Conservation (phyloP, 2,329 filamentous ascomycete species). For the Aspergillus spinulosporus region DNA sequence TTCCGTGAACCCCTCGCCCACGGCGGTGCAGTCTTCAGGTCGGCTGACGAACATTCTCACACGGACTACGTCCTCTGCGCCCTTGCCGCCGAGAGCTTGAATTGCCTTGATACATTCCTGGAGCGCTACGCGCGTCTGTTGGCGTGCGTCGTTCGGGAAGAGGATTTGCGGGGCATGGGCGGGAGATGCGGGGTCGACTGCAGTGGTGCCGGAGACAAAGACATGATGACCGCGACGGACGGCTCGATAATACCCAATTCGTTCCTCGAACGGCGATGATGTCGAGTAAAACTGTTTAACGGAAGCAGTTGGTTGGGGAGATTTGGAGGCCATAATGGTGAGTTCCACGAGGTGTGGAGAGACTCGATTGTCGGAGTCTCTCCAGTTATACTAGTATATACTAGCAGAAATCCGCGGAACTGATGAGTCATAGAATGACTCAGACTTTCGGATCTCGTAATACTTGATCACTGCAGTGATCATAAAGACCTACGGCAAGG, state of each 20-base stretch:
- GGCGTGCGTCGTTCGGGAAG: slow-evolving; percentile 33
- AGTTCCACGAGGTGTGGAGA: neutral
- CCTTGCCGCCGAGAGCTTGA: slow-evolving; percentile 33
- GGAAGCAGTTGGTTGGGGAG: neutral
- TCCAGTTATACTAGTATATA: neutral
- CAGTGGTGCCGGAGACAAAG: slow-evolving; percentile 43
- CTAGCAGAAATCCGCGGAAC: too few species aligned
- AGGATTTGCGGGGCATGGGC: slow-evolving; percentile 26
- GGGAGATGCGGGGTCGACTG: slow-evolving; percentile 35
- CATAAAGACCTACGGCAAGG: neutral
- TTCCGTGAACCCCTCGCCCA: slow-evolving; percentile 33
- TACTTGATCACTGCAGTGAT: neutral
- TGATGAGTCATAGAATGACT: too few species aligned
- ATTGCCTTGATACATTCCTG: slow-evolving; percentile 34
- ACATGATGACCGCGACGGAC: slow-evolving; percentile 38
- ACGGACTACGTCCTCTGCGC: slow-evolving; percentile 35
- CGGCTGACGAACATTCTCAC: slow-evolving; percentile 38
- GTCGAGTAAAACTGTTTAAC: slow-evolving; percentile 35
- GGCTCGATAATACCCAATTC: slow-evolving; percentile 42
- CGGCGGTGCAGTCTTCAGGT: slow-evolving; percentile 31
- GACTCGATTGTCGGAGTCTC: neutral
- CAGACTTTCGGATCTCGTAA: slow-evolving; percentile 1
- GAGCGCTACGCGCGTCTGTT: slow-evolving; percentile 32
- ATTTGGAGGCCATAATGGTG: neutral
- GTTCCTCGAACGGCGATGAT: slow-evolving; percentile 38